Conservation (phyloP, 2,329 filamentous ascomycete species). For the Trichoderma lentiforme region DNA sequence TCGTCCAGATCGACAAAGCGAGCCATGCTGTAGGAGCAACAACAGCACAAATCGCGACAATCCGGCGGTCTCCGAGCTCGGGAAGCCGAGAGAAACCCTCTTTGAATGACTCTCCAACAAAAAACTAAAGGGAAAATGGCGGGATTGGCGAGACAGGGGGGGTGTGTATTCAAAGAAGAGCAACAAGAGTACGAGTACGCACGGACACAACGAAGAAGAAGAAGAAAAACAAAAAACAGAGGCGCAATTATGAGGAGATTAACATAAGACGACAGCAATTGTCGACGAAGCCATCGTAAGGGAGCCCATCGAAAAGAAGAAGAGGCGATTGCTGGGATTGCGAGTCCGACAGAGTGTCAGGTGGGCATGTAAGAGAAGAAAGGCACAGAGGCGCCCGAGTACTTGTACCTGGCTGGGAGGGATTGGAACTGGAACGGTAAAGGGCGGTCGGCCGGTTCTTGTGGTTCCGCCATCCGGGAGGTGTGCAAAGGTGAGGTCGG, state of each 20-base stretch:
- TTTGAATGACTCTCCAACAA: neutral
- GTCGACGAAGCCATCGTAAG: conserved; percentile 19
- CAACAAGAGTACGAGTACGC: neutral
- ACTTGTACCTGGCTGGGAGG: neutral
- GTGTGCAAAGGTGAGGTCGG: neutral
- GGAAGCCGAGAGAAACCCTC: neutral
- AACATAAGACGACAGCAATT: conserved; percentile 13
- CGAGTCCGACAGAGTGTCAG: neutral
- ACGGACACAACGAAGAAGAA: neutral
- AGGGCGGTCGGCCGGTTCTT: neutral
- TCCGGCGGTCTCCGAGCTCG: conserved; percentile 6
- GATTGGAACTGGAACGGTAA: neutral
- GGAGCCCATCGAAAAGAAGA: conserved; percentile 14
- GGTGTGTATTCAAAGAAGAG: neutral
- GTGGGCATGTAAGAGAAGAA: neutral
- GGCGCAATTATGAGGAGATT: neutral
- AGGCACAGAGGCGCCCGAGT: neutral
- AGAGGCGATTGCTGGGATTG: neutral
- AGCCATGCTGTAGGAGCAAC: conserved; percentile 20
- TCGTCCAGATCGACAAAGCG: conserved; percentile 26
- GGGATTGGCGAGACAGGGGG: neutral
- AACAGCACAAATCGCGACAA: neutral
- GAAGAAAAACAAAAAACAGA: neutral
- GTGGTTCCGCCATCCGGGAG: neutral
- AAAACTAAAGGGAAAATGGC: neutral